Evolutionary conservation across 2,329 filamentous ascomycete species (phyloP).

Genomic region (Monilinia vaccinii-corymbosi): DNA sequence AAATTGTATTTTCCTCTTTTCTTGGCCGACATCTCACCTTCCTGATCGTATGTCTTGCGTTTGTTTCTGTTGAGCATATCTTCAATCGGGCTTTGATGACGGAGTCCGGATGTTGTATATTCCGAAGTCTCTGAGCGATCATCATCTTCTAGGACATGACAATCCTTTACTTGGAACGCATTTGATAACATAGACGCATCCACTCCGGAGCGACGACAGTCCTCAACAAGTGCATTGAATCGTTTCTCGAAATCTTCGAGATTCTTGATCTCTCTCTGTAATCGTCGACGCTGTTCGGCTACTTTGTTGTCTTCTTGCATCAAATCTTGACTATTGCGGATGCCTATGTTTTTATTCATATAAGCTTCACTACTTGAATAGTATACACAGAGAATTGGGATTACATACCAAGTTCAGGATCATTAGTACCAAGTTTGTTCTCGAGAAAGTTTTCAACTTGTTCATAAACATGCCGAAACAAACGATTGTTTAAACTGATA

Average conservation of each 20-base stretch:
- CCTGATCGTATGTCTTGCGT: neutral
- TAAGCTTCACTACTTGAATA: neutral
- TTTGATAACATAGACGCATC: neutral
- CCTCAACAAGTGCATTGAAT: neutral
- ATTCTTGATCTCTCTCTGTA: neutral
- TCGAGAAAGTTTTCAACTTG: conserved; percentile 13
- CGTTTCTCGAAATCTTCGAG: neutral
- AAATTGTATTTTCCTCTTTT: neutral
- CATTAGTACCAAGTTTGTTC: conserved; percentile 8
- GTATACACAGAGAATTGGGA: neutral
- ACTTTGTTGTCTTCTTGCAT: neutral
- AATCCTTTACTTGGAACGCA: neutral
- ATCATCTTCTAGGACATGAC: neutral
- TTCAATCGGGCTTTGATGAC: neutral
- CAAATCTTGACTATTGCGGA: neutral
- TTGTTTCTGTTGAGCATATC: neutral
- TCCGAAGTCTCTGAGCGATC: neutral
- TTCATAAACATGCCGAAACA: conserved; percentile 11
- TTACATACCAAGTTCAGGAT: conserved; percentile 10
- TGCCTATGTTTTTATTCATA: neutral
- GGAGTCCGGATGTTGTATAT: neutral
- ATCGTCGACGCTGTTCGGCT: neutral
- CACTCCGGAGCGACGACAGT: neutral
- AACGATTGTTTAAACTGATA: conserved; percentile 8
- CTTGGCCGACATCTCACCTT: neutral